Conservation (phyloP, 306 rosid species). For the Ochetophila trinervis region DNA sequence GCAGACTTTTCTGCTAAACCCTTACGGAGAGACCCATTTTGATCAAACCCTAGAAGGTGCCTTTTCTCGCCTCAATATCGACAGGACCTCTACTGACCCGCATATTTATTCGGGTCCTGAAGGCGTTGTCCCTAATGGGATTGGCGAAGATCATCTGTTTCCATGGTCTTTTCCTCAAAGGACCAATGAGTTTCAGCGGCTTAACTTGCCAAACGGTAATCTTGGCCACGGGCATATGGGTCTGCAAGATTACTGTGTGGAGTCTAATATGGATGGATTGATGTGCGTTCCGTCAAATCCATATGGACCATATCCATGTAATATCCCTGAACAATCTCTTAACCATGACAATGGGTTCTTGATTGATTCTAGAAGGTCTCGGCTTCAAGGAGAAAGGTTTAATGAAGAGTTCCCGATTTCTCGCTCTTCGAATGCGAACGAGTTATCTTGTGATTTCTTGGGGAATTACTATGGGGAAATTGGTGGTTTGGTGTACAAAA, state of each 20-base stretch:
- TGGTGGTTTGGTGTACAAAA: conserved; percentile 1
- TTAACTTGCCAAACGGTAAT: background rate
- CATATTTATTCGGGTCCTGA: background rate
- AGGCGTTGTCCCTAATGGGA: background rate
- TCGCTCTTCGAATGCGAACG: conserved; percentile 15
- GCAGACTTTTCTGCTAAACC: background rate
- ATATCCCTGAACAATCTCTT: background rate
- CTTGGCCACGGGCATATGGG: background rate
- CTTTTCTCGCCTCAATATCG: conserved; percentile 33
- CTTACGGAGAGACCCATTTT: background rate
- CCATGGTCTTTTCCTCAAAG: background rate
- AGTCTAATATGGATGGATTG: background rate
- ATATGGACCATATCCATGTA: background rate
- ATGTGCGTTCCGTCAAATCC: background rate
- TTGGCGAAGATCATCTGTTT: background rate
- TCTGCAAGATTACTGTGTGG: conserved; percentile 3
- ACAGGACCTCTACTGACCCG: conserved; percentile 2
- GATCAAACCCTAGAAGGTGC: conserved; percentile 40
- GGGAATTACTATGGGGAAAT: background rate
- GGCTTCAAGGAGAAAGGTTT: conserved; percentile 7
- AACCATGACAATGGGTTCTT: background rate
- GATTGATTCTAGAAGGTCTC: background rate
- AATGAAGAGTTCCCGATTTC: background rate
- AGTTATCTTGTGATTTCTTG: background rate
- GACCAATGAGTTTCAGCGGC: background rate